phyloP scores from a whole-genome alignment of 2,329 filamentous ascomycete genomes.

The Ustilaginoidea virens region DNA sequence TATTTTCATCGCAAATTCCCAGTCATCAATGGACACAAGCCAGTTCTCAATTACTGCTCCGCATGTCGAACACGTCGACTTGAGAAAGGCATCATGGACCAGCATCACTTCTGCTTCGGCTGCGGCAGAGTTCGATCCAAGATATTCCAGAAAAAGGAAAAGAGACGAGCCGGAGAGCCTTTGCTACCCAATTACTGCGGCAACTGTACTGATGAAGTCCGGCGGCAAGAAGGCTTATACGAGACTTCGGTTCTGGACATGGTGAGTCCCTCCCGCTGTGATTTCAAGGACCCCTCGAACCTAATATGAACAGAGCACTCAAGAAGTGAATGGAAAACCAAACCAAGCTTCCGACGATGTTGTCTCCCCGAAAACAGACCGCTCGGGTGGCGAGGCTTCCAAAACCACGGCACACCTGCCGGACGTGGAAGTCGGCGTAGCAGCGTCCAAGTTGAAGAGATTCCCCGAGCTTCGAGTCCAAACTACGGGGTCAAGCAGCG shows the following conservation, averaged over 20 bases:
- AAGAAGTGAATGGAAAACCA: no score
- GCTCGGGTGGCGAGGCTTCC: no score
- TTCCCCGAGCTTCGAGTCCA: no score
- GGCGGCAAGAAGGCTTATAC: conserved; percentile 9
- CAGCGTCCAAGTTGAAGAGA: no score
- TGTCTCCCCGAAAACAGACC: no score
- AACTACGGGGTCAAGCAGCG: no score
- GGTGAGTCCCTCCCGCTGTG: conserved; percentile 5
- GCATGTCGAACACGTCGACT: conserved; percentile 16
- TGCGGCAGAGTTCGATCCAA: conserved; percentile 13
- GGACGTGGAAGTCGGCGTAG: no score
- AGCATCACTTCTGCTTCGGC: conserved; percentile 25
- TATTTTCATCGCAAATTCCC: conserved; percentile 20
- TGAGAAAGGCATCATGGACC: conserved; percentile 8
- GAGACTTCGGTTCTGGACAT: conserved; percentile 14
- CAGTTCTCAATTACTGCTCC: conserved; percentile 19
- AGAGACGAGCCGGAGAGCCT: conserved; percentile 9
- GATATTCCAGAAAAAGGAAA: conserved; percentile 10
- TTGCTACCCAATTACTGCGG: conserved; percentile 19
- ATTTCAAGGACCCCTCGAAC: no score
- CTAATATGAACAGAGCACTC: conserved; percentile 1
- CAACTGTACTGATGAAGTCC: conserved; percentile 12
- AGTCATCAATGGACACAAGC: conserved; percentile 8
- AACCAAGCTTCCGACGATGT: no score
- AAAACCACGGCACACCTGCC: neutral